Percentiles rank a stretch among this genome's conserved stretches.
Conservation (phyloP, 306 rosid genomes). For the Castanea mollissima region DNA sequence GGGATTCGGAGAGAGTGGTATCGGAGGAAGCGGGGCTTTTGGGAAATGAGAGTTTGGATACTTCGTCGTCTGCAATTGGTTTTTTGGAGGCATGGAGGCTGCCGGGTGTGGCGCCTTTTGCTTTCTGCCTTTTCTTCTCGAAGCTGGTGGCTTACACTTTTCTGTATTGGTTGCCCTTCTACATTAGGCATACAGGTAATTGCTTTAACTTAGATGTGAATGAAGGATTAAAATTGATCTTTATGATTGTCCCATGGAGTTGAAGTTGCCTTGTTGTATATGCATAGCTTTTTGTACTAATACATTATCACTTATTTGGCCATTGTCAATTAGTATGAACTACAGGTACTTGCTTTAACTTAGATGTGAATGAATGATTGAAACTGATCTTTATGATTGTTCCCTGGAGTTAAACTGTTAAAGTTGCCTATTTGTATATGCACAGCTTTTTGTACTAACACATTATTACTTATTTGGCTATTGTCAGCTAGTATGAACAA, state of each 20-base stretch:
- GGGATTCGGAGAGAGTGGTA: conserved; percentile 40
- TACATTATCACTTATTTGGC: background rate
- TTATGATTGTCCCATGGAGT: background rate
- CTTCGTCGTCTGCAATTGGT: conserved; percentile 74
- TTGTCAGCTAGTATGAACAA: background rate
- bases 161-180: conserved; percentile 90
- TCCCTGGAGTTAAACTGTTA: background rate
- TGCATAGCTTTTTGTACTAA: background rate
- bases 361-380: background rate
- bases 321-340: background rate
- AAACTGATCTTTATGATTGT: background rate
- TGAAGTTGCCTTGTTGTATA: background rate
- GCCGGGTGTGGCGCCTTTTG: conserved; percentile 83
- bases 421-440: background rate
- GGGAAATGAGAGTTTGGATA: conserved; percentile 27
- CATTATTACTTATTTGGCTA: too few relatives aligned
- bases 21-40: conserved; percentile 72
- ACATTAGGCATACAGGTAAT: conserved; percentile 74
- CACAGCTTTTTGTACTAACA: background rate
- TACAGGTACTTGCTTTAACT: conserved; percentile 42
- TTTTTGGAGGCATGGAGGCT: conserved; percentile 92
- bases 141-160: conserved; percentile 95
- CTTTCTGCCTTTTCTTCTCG: conserved; percentile 86
- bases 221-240: background rate
- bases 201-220: background rate